These are phyloP conservation scores for Echinosophora koreensis DNA, from an alignment of 306 rosid genomes.

Conservation along the genomic window DNA sequence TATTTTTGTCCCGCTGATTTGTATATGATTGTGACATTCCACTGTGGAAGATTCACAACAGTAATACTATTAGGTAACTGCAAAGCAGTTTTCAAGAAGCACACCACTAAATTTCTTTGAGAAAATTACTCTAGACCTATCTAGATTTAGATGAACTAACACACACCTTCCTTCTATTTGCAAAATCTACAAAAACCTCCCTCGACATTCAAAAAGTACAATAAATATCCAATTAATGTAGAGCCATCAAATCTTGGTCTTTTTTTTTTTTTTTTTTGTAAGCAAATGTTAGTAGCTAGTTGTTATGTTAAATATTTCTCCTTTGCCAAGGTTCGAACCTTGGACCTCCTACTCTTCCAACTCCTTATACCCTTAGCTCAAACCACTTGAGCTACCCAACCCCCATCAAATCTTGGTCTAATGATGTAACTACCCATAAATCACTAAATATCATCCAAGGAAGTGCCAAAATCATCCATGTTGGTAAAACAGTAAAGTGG, in stretches of 20 bases:
- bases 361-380: too few relatives aligned
- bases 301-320: too few relatives aligned
- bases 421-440: slow-evolving; percentile 15
- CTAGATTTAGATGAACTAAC: slow-evolving; percentile 19
- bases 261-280: too few relatives aligned
- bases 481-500: slow-evolving; percentile 23
- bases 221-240: background rate
- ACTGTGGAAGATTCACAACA: slow-evolving; percentile 57
- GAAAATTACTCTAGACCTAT: slow-evolving; percentile 16
- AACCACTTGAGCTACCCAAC: too few relatives aligned
- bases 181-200: slow-evolving; percentile 12
- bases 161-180: background rate
- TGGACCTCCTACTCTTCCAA: too few relatives aligned
- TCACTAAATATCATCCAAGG: background rate
- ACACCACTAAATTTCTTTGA: background rate
- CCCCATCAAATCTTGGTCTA: slow-evolving; percentile 3
- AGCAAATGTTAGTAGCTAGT: too few relatives aligned
- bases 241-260: slow-evolving; percentile 8
- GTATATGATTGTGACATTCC: slow-evolving; percentile 91
- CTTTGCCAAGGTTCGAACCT: too few relatives aligned
- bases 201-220: background rate
- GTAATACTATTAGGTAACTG: slow-evolving; percentile 21
- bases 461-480: slow-evolving; percentile 20
- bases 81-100: slow-evolving; percentile 29
- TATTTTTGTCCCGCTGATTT: slow-evolving; percentile 79